Evolutionary conservation across 148 eudicot species (phyloP), one percentile per base, ranked within the genome.

Genomic region (Dysphania ambrosioides): DNA sequence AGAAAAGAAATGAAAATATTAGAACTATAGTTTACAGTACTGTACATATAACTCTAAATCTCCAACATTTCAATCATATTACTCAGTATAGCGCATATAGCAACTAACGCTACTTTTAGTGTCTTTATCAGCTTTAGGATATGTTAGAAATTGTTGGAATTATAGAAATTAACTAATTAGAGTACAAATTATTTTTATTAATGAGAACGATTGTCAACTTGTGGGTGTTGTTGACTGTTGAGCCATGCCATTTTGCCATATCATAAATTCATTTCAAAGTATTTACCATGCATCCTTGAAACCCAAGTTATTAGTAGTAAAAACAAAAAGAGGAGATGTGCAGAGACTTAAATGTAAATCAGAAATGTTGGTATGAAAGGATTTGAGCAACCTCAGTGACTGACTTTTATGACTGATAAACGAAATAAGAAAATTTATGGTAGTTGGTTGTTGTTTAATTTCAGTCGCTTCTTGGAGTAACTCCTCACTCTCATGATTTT

Each of bases 401-500:
- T 66, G 68, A 65, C 11, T 71, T 75, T 68, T 47, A 70, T 70
- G 76, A 74, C 42, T 40, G 36, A 30, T 31, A n/a, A 61, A 70
- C 4, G 30, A 68, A 69, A 69, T 42, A 12, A 73, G 77, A 67
- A 77, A 72, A 74, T 60, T 68, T 32, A 82, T 70, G 57, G 38
- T 75, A 40, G 81, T 68, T 75, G 78, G 81, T 62, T 79, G 68
- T 70, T 70, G 56, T 42, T 58, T 78, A 57, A 80, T n/a, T 72
- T 59, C 51, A 7, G 57, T 75, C 72, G 73, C 78, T 81, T 63
- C 74, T 75, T 80, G 49, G 38, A 76, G 83, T 38, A 79, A 80
- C 44, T 78, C 44, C 82, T 68, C 67, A 83, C 70, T 79, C 58
- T 77, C 76, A 74, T 79, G 77, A 29, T 61, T 67, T 79, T 57